Evolutionary conservation across 352 stramenopile species (phyloP).

Genomic region (Pythium brachiatum): DNA sequence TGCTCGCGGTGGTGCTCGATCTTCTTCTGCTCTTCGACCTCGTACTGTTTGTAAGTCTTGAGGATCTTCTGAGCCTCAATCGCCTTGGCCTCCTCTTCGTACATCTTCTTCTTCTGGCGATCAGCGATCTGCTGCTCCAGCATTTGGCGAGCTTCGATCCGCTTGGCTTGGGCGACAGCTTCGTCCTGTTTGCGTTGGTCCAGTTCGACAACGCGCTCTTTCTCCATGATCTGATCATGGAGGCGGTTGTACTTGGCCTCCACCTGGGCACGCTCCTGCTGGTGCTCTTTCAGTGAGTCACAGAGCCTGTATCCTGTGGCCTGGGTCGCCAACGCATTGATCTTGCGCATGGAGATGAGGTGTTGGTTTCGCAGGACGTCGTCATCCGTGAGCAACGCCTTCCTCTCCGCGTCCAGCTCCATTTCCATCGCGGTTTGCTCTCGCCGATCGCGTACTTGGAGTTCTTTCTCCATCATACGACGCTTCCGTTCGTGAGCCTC

Average conservation of each 20-base stretch:
- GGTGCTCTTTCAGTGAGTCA: constrained; percentile 45
- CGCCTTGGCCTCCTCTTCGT: constrained; percentile 74
- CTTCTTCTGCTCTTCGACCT: constrained; percentile 61
- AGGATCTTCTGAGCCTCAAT: constrained; percentile 79
- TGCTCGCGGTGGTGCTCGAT: constrained; percentile 45
- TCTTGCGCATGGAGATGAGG: constrained; percentile 58
- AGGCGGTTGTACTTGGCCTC: constrained; percentile 64
- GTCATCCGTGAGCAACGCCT: constrained; percentile 62
- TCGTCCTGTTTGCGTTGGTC: constrained; percentile 46
- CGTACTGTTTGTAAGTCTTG: constrained; percentile 79
- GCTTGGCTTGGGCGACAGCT: constrained; percentile 38
- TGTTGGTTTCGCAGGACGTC: constrained; percentile 58
- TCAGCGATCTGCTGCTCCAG: constrained; percentile 73
- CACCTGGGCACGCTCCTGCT: constrained; percentile 37
- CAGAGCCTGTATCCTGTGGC: constrained; percentile 65
- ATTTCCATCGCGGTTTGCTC: constrained; percentile 73
- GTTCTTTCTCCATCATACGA: constrained; percentile 77
- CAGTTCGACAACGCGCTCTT: constrained; percentile 54
- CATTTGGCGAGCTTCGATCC: constrained; percentile 58
- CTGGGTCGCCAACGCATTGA: constrained; percentile 65
- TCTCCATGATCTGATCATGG: constrained; percentile 75
- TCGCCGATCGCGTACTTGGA: constrained; percentile 54
- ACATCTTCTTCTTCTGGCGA: constrained; percentile 62
- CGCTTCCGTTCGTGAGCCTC: constrained; percentile 68
- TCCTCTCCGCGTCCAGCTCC: constrained; percentile 63